Percentiles rank a stretch among this genome's conserved stretches.
Evolutionary conservation across 1,284 basidiomycete genomes (phyloP).

Genomic region (Cutaneotrichosporon sp.): DNA sequence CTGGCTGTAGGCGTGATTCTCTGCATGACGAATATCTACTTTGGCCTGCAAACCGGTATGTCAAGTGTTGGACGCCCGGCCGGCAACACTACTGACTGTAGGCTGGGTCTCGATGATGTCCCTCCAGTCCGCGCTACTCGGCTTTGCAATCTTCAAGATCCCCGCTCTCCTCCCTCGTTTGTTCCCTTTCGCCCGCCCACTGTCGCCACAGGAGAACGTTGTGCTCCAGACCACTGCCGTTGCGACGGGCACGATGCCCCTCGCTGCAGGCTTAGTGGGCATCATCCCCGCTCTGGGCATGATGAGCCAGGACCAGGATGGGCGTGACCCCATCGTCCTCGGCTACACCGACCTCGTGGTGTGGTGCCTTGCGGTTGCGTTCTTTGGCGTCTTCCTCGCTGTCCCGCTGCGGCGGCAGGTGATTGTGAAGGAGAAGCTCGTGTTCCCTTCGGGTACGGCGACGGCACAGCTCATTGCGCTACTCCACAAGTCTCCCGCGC

Average conservation of each 20-base stretch:
- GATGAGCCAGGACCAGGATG: constrained; percentile 69
- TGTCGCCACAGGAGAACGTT: constrained; percentile 84
- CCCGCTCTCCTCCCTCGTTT: constrained; percentile 55
- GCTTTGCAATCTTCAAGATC: constrained; percentile 73
- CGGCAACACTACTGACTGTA: constrained; percentile 15
- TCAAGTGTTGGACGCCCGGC: no score
- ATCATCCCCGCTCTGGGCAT: constrained; percentile 85
- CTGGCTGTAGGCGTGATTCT: constrained; percentile 44
- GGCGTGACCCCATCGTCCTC: constrained; percentile 66
- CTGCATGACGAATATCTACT: constrained; percentile 50
- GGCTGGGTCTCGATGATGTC: constrained; percentile 69
- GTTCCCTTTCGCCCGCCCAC: constrained; percentile 46
- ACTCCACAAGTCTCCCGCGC: constrained; percentile 57
- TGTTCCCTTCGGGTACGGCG: constrained; percentile 93
- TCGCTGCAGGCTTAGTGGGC: constrained; percentile 91
- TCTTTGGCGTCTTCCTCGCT: constrained; percentile 93
- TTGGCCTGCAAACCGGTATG: constrained; percentile 47
- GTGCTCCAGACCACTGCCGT: constrained; percentile 93
- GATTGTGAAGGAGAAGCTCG: constrained; percentile 89
- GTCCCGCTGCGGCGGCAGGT: constrained; percentile 91
- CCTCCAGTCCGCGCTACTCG: constrained; percentile 84
- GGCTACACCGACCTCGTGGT: constrained; percentile 65
- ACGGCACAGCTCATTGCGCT: constrained; percentile 93
- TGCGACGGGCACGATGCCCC: constrained; percentile 76
- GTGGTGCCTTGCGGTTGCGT: constrained; percentile 70